Base-by-base conservation (phyloP, 345 rosid genomes). In the Hibiscus tridactylites region DNA sequence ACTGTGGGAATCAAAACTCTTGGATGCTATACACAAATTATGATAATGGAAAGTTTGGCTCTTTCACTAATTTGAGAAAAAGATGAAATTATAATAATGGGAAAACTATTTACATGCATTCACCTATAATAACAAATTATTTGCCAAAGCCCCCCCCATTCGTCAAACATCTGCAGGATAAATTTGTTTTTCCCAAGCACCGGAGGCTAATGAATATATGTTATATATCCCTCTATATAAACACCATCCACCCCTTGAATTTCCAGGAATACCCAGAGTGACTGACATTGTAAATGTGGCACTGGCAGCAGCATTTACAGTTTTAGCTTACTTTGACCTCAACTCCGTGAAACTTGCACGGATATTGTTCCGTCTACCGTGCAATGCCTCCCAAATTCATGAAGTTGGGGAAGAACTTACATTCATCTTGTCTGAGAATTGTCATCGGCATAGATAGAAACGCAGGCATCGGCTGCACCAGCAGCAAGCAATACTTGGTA, bases 401-500 rank as follows among this genome's bases (percentile, higher is more conserved):
- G 13, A 52, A 12, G 37, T 39, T 67, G 9, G 47, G 11, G 66
- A 63, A 65, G 59, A 73, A 33, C 60, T 3, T 0, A 19, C 42
- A 61, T 50, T 71, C 74, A 86, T 79, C 88, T 78, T 75, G 86
- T 81, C 76, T 78, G 85, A 9, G 83, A 71, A 70, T 77, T 84
- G 72, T 88, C 92, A 60, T 89, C 89, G 12, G 89, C 83, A 72
- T 91, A 93, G 39, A 92, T 79, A 1, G 98, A 88, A 60, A 91
- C 90, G 8, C 83, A 78, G 29, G 96, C 85, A 80, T 95, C 98
- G 6, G 92, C 88, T 78, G 90, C 85, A 65, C 99, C 99, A 53
- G 99, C 97, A 74, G 96, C 96, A 24, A 95, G 96, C 39, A 88
- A 82, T 42, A 92, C 86, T 77, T 91, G 86, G 81, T 90, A 95